Conservation (phyloP, 2,329 filamentous ascomycete species). For the Tolypocladium ophioglossoides region DNA sequence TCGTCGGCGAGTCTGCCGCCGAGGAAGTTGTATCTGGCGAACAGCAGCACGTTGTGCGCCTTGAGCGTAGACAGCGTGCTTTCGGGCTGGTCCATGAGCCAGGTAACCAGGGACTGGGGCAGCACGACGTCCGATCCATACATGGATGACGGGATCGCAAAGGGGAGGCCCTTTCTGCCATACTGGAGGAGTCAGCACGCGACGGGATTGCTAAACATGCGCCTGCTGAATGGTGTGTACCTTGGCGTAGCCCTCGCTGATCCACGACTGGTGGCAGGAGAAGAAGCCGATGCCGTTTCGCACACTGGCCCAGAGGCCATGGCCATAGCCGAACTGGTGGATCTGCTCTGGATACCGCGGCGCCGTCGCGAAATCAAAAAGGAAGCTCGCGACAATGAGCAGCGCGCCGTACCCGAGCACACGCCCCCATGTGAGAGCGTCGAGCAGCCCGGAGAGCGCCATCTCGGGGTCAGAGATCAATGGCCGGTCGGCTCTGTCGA, state of each 20-base stretch:
- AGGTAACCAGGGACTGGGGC: conserved; percentile 29
- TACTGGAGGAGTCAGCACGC: conserved; percentile 17
- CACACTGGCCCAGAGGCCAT: conserved; percentile 23
- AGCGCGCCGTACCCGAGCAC: conserved; percentile 15
- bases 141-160: conserved; percentile 30
- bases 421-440: conserved; percentile 19
- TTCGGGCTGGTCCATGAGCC: conserved; percentile 38
- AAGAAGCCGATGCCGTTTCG: conserved; percentile 29
- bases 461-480: background rate
- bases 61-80: conserved; percentile 26
- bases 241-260: conserved; percentile 31
- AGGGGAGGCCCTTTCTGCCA: conserved; percentile 28
- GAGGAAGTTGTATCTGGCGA: conserved; percentile 32
- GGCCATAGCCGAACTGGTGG: conserved; percentile 28
- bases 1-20: conserved; percentile 21
- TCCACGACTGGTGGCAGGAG: conserved; percentile 26
- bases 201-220: background rate
- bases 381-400: conserved; percentile 26
- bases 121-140: conserved; percentile 33
- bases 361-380: conserved; percentile 27
- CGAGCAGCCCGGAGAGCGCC: conserved; percentile 6
- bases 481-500: background rate
- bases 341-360: conserved; percentile 28
- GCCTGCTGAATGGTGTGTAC: conserved; percentile 9
- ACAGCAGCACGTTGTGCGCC: conserved; percentile 28